phyloP scores from a whole-genome alignment of 441 rosid genomes.

The Lepidium campestre region DNA sequence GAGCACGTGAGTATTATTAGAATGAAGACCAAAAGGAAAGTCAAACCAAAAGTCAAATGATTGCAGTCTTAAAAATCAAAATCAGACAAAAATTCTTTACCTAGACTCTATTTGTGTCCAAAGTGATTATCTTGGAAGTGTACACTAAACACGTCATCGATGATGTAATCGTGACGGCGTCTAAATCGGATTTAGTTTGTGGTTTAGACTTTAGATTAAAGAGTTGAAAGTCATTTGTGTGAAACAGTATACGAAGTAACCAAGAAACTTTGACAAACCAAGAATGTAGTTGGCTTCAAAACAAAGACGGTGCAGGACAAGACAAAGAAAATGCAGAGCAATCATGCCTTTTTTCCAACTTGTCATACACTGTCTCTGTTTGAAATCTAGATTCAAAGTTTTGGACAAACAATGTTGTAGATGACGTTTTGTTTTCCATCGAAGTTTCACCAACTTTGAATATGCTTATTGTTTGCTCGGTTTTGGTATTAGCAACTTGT shows the following conservation, averaged over 20 bases:
- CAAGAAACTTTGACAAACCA: not conserved
- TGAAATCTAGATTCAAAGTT: no score
- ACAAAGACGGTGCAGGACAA: no score
- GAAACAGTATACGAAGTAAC: not conserved
- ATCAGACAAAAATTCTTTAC: not conserved
- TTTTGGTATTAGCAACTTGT: no score
- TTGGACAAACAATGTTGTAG: no score
- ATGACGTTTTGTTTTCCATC: no score
- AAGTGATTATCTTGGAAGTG: not conserved
- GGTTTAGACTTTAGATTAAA: constrained; percentile 1
- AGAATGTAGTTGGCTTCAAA: no score
- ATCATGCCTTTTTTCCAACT: no score
- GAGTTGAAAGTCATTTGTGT: not conserved
- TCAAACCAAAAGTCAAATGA: constrained; percentile 8
- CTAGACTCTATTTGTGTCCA: not conserved
- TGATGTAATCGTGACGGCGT: not conserved
- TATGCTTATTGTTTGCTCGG: no score
- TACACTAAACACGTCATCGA: not conserved
- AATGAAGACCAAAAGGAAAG: not conserved
- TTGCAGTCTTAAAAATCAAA: constrained; percentile 7
- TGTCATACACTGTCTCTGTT: no score
- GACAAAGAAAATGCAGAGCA: no score
- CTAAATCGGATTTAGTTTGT: not conserved
- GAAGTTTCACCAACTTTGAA: no score
- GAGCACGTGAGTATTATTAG: constrained; percentile 2